phyloP scores from a whole-genome alignment of 345 rosid species.

The Boechera divaricarpa region DNA sequence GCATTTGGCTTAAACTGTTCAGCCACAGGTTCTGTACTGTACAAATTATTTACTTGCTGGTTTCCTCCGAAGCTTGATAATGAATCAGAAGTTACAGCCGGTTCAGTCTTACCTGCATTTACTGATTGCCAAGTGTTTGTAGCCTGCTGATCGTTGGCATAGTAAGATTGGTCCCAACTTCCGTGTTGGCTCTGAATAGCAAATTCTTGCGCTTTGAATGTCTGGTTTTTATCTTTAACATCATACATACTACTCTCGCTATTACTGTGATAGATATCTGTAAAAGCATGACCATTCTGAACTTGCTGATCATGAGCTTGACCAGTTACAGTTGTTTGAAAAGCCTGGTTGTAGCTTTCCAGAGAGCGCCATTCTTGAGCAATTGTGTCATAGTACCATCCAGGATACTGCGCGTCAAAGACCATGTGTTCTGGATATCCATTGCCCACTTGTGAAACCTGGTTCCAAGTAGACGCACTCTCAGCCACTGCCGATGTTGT shows the following conservation, averaged over 20 bases:
- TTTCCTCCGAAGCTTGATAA: constrained; percentile 55
- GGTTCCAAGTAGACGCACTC: constrained; percentile 69
- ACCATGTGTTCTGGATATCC: constrained; percentile 90
- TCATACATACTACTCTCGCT: constrained; percentile 45
- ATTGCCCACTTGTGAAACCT: constrained; percentile 64
- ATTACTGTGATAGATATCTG: constrained; percentile 47
- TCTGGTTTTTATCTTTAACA: constrained; percentile 53
- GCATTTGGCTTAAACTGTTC: constrained; percentile 56
- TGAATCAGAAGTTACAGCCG: constrained; percentile 29
- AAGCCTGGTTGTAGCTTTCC: constrained; percentile 69
- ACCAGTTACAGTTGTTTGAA: constrained; percentile 49
- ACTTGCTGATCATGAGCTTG: constrained; percentile 58
- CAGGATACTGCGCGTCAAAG: constrained; percentile 92
- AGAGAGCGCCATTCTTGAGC: constrained; percentile 71
- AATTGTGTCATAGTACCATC: constrained; percentile 87
- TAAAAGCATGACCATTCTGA: constrained; percentile 60
- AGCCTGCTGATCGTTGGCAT: constrained; percentile 52
- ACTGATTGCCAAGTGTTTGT: constrained; percentile 59
- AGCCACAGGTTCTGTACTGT: constrained; percentile 50
- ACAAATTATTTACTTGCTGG: constrained; percentile 52
- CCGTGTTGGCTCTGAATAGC: constrained; percentile 51
- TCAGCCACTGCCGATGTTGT: constrained; percentile 62
- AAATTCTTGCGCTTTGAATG: constrained; percentile 50
- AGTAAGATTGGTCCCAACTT: constrained; percentile 59
- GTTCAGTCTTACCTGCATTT: constrained; percentile 44